A percentile compares a stretch with the other conserved stretches of the same genome.
phyloP scores from a whole-genome alignment of 208 protist species.

The Porcisia deanei region DNA sequence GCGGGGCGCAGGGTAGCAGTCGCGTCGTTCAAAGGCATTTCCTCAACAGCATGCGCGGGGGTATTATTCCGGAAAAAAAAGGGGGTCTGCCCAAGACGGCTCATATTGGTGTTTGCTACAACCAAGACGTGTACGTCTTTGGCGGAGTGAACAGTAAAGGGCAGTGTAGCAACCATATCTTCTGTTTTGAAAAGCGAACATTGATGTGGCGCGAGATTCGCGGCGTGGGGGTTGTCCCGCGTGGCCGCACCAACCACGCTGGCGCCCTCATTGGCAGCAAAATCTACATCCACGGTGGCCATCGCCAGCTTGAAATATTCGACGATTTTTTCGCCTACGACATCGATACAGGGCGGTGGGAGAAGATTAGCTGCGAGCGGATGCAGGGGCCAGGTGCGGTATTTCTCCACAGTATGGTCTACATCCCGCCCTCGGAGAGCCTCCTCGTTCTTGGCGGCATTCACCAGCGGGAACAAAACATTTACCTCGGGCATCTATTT shows the following conservation, averaged over 20 bases:
- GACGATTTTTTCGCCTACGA: constrained; percentile 81
- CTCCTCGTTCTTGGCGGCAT: constrained; percentile 88
- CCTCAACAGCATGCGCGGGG: constrained; percentile 55
- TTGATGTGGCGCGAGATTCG: constrained; percentile 81
- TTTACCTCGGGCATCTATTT: constrained; percentile 78
- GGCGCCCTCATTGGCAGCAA: constrained; percentile 63
- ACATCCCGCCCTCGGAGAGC: constrained; percentile 53
- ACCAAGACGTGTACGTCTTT: constrained; percentile 77
- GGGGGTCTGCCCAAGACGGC: constrained; percentile 71
- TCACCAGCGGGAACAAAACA: constrained; percentile 85
- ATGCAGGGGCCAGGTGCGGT: constrained; percentile 71
- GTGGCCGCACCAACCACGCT: constrained; percentile 78
- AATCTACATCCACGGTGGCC: constrained; percentile 84
- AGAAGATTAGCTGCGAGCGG: constrained; percentile 70
- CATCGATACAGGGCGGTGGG: constrained; percentile 65
- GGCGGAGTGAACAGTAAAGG: constrained; percentile 73
- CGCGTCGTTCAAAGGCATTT: constrained; percentile 9
- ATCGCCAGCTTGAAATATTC: constrained; percentile 75
- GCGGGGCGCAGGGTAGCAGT: not conserved
- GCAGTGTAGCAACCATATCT: constrained; percentile 65
- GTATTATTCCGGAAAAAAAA: constrained; percentile 66
- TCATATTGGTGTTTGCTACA: constrained; percentile 78
- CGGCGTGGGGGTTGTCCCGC: constrained; percentile 69
- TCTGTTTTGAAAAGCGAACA: constrained; percentile 77
- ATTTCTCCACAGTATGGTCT: constrained; percentile 80